Evolutionary conservation across 2,329 filamentous ascomycete genomes (phyloP), one percentile per base, ranked within the genome.

Genomic region (Aspergillus niger): DNA sequence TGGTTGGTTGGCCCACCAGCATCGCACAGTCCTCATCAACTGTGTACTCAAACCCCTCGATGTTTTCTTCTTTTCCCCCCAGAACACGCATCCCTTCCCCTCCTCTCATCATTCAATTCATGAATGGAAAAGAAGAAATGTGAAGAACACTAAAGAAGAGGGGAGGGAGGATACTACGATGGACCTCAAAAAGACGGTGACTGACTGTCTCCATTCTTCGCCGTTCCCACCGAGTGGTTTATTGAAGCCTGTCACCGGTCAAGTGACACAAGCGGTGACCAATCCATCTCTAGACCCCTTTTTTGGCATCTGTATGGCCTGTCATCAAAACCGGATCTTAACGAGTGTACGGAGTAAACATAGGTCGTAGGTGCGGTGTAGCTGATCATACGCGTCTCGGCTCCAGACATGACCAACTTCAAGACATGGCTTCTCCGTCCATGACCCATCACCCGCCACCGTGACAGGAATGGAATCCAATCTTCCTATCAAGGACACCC

Each of bases 231-330:
- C 26, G 24, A 50, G 26, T 49, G 26, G 24, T 30, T 28, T 17
- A 30, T 30, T 30, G 47, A 50, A 50, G 47, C 47, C n/a, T 32
- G 47, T 30, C 26, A 30, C n/a, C 47, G 47, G 26, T 50, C 47
- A 50, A 50, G 47, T 50, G 47, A 50, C 47, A 50, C 47, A 50
- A 50, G 47, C 47, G 47, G 47, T 50, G 47, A 50, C 47, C 47
- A 28, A 30, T 28, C 44, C 47, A 50, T 30, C 10, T 44, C 41
- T 44, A 30, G 47, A 50, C 47, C 47, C 47, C 47, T 50, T 50
- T 36, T 50, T 32, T 50, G 47, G 47, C 47, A 50, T 50, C 28
- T 50, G 47, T 50, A 50, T 50, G 47, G 15, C 47, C 47, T 32
- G 47, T 50, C 47, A 50, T 50, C 47, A 50, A 50, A 50, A 50